phyloP scores from a whole-genome alignment of 805 yeast species.

The Phaffomyces thermotolerans region DNA sequence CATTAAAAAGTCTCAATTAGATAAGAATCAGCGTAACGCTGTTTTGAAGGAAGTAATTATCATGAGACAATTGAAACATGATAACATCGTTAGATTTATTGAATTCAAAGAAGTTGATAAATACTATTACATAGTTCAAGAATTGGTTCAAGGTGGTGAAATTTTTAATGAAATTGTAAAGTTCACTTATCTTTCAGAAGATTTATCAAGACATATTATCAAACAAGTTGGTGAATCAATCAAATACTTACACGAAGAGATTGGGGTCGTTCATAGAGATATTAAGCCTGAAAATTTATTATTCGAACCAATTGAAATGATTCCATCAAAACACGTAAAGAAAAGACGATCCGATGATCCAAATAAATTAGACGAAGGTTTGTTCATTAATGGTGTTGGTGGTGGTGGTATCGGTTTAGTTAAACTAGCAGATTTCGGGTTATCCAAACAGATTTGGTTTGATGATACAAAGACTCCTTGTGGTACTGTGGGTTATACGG shows the following conservation, averaged over 20 bases:
- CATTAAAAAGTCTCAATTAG: constrained; percentile 45
- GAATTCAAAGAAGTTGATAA: constrained; percentile 50
- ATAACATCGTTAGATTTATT: constrained; percentile 49
- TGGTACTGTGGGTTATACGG: constrained; percentile 71
- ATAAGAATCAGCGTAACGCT: constrained; percentile 34
- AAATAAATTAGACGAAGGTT: constrained; percentile 56
- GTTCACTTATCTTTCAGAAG: constrained; percentile 48
- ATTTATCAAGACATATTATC: constrained; percentile 52
- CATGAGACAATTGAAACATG: constrained; percentile 47
- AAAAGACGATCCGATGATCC: constrained; percentile 50
- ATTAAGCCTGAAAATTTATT: constrained; percentile 92
- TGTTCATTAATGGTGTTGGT: constrained; percentile 43
- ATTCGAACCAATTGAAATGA: constrained; percentile 40
- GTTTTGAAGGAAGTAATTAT: constrained; percentile 32
- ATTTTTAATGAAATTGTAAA: constrained; percentile 68
- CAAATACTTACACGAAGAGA: constrained; percentile 85
- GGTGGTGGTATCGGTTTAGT: constrained; percentile 59
- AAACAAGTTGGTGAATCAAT: constrained; percentile 76
- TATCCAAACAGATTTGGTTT: constrained; percentile 50
- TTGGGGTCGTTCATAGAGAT: constrained; percentile 93
- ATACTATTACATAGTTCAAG: constrained; percentile 63
- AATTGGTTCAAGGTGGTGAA: constrained; percentile 68
- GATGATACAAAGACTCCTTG: constrained; percentile 61
- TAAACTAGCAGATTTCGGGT: constrained; percentile 64
- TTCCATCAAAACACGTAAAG: constrained; percentile 10